Evolutionary conservation across 331 rosid species (phyloP).

Genomic region (Rhamnella rubrinervis): DNA sequence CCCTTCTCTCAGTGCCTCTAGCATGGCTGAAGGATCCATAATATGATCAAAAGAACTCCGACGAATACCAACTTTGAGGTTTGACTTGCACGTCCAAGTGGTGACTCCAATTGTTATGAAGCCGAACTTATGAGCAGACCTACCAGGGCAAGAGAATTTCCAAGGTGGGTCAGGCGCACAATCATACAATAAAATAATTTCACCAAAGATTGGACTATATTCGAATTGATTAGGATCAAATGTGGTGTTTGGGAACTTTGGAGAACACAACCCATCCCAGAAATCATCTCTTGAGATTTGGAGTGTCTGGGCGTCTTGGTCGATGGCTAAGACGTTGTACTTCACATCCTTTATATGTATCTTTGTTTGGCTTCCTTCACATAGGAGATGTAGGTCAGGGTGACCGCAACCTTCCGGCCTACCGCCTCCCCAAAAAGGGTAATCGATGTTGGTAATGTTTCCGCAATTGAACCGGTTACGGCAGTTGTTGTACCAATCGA

Average conservation of each 20-base stretch:
- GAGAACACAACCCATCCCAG: not conserved
- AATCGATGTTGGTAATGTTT: slow-evolving; percentile 18
- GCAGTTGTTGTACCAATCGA: slow-evolving; percentile 30
- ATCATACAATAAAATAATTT: not conserved
- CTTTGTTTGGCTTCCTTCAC: slow-evolving; percentile 18
- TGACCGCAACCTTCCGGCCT: slow-evolving; percentile 39
- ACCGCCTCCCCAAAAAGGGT: slow-evolving; percentile 41
- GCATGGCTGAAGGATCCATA: not conserved
- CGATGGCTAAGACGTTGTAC: not conserved
- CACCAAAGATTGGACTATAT: not conserved
- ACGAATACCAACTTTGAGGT: not conserved
- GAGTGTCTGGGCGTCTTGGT: not conserved
- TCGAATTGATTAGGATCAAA: not conserved
- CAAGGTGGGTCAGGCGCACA: not conserved
- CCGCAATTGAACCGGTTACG: slow-evolving; percentile 44
- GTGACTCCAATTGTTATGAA: not conserved
- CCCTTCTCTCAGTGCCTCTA: slow-evolving; percentile 22
- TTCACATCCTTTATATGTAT: slow-evolving; percentile 22
- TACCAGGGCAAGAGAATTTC: not conserved
- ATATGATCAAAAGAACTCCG: fast-evolving
- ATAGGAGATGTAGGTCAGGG: slow-evolving; percentile 39
- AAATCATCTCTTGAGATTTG: not conserved
- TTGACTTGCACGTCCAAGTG: not conserved
- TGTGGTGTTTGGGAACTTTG: not conserved
- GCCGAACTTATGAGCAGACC: not conserved